Percentiles rank a stretch among this genome's conserved stretches.
phyloP scores from a whole-genome alignment of 257 asterid species.

The Solanum etuberosum region DNA sequence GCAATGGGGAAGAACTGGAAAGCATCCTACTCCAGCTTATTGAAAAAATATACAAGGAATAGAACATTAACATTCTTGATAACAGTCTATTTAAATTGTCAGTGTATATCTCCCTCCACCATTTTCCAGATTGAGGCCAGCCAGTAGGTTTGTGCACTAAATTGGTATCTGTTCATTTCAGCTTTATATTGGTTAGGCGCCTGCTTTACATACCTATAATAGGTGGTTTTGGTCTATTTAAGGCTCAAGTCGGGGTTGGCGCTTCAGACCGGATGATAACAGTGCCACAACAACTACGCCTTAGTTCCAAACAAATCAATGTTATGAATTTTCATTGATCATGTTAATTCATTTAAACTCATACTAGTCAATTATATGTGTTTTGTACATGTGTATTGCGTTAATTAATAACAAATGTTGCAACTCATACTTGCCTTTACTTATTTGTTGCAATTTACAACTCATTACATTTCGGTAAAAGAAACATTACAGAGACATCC shows the following conservation, averaged over 20 bases:
- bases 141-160: not conserved
- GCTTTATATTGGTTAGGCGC: too few species aligned
- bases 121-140: not conserved
- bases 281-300: not conserved
- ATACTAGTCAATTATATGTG: not conserved
- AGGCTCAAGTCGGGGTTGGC: not conserved
- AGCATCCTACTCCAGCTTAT: constrained; percentile 36
- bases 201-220: too few species aligned
- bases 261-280: not conserved
- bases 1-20: constrained; percentile 53
- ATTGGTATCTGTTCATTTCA: too few species aligned
- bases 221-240: not conserved
- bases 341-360: not conserved
- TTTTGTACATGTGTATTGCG: not conserved
- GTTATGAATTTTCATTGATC: not conserved
- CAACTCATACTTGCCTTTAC: not conserved
- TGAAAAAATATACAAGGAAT: constrained; percentile 4
- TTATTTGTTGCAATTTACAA: not conserved
- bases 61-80: not conserved
- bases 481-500: not conserved
- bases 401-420: not conserved
- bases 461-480: not conserved
- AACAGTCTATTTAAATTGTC: not conserved
- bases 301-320: too few species aligned
- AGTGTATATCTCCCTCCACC: not conserved